phyloP scores from a whole-genome alignment of 1,139 yeast genomes.

The Hyphopichia buzzinii region DNA sequence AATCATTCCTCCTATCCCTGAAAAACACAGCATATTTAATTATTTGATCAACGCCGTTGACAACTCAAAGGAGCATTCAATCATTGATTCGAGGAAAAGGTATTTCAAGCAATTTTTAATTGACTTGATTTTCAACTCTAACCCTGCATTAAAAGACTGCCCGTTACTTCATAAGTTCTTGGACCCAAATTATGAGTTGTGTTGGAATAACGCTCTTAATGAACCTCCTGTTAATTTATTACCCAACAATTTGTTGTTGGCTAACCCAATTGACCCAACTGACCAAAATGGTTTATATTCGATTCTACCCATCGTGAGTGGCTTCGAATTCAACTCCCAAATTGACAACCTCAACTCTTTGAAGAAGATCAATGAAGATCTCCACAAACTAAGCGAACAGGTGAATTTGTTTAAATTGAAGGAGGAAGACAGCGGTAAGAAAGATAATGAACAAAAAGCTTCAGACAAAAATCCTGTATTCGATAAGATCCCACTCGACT shows the following conservation, averaged over 20 bases:
- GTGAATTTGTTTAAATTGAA: constrained; percentile 32
- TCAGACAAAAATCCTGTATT: no score
- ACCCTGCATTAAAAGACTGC: constrained; percentile 25
- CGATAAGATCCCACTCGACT: constrained; percentile 31
- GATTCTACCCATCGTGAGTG: constrained; percentile 38
- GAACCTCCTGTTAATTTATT: constrained; percentile 45
- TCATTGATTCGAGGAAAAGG: constrained; percentile 43
- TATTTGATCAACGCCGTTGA: constrained; percentile 41
- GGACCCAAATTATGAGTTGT: constrained; percentile 48
- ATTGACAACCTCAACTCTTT: constrained; percentile 34
- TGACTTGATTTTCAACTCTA: constrained; percentile 33
- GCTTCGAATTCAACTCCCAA: constrained; percentile 32
- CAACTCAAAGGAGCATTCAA: constrained; percentile 33
- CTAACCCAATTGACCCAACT: constrained; percentile 45
- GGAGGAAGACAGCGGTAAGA: constrained; percentile 9
- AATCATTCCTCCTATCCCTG: constrained; percentile 58
- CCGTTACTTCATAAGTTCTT: constrained; percentile 41
- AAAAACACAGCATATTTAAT: constrained; percentile 50
- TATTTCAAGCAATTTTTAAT: constrained; percentile 36
- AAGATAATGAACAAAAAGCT: background rate
- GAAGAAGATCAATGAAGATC: constrained; percentile 35
- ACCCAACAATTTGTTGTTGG: constrained; percentile 39
- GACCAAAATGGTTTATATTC: constrained; percentile 48
- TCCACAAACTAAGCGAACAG: constrained; percentile 34
- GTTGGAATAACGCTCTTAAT: constrained; percentile 47